Percentiles rank a stretch among this genome's conserved stretches.
Evolutionary conservation across 2,329 filamentous ascomycete species (phyloP).

Genomic region (Fusarium nematophilum): DNA sequence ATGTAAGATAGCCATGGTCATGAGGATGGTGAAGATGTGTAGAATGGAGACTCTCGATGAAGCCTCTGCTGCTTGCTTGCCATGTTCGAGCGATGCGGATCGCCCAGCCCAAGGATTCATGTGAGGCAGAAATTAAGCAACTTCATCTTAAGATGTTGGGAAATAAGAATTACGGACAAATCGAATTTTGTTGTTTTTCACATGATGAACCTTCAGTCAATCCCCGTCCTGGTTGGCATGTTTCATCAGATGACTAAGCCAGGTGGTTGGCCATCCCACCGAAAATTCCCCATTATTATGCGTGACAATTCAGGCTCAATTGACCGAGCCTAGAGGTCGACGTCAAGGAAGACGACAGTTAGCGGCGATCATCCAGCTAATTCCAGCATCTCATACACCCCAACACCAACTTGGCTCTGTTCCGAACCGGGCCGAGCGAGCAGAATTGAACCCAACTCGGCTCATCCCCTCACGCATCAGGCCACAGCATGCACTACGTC

Average conservation of each 20-base stretch:
- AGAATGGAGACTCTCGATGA: too few relatives aligned
- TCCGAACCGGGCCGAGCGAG: neutral
- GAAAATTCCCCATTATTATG: conserved; percentile 28
- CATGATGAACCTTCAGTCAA: too few relatives aligned
- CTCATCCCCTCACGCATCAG: neutral
- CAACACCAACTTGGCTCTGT: neutral
- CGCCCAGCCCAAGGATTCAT: too few relatives aligned
- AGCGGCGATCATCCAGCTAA: neutral
- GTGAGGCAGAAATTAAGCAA: too few relatives aligned
- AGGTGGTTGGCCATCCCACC: neutral
- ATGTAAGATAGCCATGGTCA: too few relatives aligned
- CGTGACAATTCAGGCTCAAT: conserved; percentile 14
- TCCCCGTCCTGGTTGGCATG: neutral
- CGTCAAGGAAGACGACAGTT: conserved; percentile 2
- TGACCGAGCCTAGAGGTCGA: conserved; percentile 3
- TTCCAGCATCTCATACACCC: neutral
- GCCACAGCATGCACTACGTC: conserved; percentile 65
- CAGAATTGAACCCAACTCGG: neutral
- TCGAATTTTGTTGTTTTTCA: too few relatives aligned
- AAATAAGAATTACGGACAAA: too few relatives aligned
- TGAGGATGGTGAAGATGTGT: too few relatives aligned
- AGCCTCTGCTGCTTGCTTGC: too few relatives aligned
- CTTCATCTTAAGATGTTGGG: too few relatives aligned
- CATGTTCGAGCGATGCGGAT: too few relatives aligned
- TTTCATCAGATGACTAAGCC: conserved; percentile 26